These are phyloP conservation scores for Nepenthes alata DNA, from an alignment of 179 eudicot genomes.

Conservation along the genomic window DNA sequence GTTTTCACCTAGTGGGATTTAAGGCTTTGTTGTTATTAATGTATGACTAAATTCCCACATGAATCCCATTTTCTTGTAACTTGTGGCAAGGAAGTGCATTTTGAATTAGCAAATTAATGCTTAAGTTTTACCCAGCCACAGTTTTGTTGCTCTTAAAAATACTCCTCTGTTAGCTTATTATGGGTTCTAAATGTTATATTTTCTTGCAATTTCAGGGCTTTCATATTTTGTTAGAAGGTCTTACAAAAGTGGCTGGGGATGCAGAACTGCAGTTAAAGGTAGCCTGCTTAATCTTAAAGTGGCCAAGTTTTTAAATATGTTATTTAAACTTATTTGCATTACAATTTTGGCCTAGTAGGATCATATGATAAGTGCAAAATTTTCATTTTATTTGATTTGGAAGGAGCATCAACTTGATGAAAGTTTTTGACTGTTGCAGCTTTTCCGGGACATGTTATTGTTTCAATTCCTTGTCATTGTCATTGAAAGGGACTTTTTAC, in stretches of 20 bases:
- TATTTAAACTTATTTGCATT: not conserved
- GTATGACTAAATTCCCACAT: too few relatives aligned
- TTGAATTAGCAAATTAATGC: too few relatives aligned
- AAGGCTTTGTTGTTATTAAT: too few relatives aligned
- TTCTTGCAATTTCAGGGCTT: constrained; percentile 45
- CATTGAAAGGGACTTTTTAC: constrained; percentile 65
- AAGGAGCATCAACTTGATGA: constrained; percentile 3
- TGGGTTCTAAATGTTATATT: not conserved
- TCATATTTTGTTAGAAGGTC: constrained; percentile 46
- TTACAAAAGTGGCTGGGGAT: constrained; percentile 29
- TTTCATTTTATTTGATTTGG: not conserved
- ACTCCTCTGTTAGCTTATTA: not conserved
- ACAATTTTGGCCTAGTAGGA: not conserved
- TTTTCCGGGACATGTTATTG: constrained; percentile 50
- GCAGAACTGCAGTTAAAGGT: constrained; percentile 26
- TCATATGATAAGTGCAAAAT: not conserved
- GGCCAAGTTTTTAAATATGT: too few relatives aligned
- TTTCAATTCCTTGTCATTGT: constrained; percentile 58
- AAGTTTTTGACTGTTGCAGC: constrained; percentile 31
- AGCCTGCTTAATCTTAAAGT: not conserved
- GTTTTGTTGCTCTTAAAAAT: not conserved
- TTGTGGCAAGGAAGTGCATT: too few relatives aligned
- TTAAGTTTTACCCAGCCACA: too few relatives aligned
- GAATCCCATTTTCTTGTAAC: too few relatives aligned
- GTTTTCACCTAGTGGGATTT: too few relatives aligned